Base-by-base conservation (phyloP, 768 basidiomycete species). In the Collybia sordida region DNA sequence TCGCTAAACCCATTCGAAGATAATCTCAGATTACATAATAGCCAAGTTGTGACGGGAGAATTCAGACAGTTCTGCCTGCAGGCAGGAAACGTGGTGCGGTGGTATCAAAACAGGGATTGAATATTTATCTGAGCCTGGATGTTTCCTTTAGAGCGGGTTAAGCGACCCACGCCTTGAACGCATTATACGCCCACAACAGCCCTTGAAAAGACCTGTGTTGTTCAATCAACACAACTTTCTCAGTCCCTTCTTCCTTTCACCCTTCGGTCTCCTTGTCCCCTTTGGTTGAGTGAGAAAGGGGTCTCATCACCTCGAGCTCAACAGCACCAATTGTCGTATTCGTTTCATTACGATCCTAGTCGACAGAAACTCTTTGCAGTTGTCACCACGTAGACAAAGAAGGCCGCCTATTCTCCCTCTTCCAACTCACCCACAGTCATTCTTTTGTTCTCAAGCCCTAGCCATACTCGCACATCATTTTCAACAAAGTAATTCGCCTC, bases 61-160 rank as follows among this genome's bases (percentile, higher is more conserved):
- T 65, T 63, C 64, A 72, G 73, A 73, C 64, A 68, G 56, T 68
- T 60, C 63, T 79, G 83, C 85, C 84, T 86, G 83, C 82, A 86
- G 85, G 85, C 85, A 83, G 69, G 73, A 75, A 85, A 85, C 85
- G 85, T 87, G 78, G 70, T 71, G 79, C 68, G 69, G 66, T 72
- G 67, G 68, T 72, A 81, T 82, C 79, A 77, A 80, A 85, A 75
- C 63, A 72, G 72, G 68, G 67, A 71, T 70, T 60, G 63, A 69
- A 70, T 72, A 75, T 72, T 74, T 64, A 57, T 66, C 68, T 71
- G 71, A 69, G 68, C 73, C 75, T 72, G 70, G 65, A 64, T 62
- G 52, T 55, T 53, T 52, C 58, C 57, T 45, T 63, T 65, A 63
- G 65, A 63, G 65, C 67, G 69, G 73, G 71, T 70, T 75, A 80